These are phyloP conservation scores for Solanum hybrid DNA, from an alignment of 305 asterid species.

Conservation along the genomic window DNA sequence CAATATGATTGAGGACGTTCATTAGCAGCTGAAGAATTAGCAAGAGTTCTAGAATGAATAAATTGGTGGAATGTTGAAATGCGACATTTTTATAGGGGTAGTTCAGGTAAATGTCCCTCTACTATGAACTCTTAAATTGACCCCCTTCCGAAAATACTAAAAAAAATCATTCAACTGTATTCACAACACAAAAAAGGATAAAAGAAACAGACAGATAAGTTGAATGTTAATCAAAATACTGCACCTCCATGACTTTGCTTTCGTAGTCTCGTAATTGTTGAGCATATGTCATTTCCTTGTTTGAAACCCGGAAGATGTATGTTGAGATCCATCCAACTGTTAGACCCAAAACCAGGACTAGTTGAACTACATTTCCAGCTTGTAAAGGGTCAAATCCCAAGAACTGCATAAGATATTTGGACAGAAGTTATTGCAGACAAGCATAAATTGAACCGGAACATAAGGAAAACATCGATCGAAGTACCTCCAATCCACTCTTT, in stretches of 20 bases:
- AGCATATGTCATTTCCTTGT: constrained; percentile 95
- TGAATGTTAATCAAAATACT: not conserved
- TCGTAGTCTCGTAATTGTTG: constrained; percentile 81
- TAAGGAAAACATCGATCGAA: not conserved
- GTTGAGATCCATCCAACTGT: constrained; percentile 95
- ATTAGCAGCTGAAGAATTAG: not conserved
- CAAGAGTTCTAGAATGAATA: too few species aligned
- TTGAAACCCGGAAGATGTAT: constrained; percentile 82
- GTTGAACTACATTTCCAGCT: constrained; percentile 86
- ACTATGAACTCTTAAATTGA: not conserved
- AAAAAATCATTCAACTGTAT: not conserved
- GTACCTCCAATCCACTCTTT: constrained; percentile 83
- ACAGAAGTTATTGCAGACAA: not conserved
- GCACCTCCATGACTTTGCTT: constrained; percentile 86
- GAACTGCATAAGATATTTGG: constrained; percentile 33
- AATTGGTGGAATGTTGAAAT: too few species aligned
- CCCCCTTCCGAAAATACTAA: not conserved
- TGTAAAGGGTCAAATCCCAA: constrained; percentile 78
- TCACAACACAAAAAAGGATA: not conserved
- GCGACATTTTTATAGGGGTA: not conserved
- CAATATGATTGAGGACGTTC: not conserved
- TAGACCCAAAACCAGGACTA: constrained; percentile 80
- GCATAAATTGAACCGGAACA: not conserved
- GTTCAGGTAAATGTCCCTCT: not conserved
- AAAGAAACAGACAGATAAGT: not conserved